Evolutionary conservation across 2,329 filamentous ascomycete genomes (phyloP).

Genomic region (Arachnomyces sp.): DNA sequence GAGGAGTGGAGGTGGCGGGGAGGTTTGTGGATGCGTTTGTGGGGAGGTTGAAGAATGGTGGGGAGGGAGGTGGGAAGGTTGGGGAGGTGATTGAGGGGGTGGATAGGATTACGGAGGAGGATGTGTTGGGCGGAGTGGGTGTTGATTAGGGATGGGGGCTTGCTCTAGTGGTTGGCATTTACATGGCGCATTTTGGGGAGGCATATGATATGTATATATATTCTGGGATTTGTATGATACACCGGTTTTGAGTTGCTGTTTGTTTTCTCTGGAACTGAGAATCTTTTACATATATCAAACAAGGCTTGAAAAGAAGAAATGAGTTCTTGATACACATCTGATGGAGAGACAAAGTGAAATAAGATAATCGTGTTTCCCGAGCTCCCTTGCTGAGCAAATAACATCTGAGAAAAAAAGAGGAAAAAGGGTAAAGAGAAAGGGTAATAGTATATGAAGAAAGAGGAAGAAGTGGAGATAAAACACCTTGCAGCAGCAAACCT

Average conservation of each 20-base stretch:
- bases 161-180: too few species aligned
- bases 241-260: not conserved
- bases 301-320: too few species aligned
- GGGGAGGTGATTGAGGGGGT: constrained; percentile 31
- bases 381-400: too few species aligned
- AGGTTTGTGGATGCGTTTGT: constrained; percentile 34
- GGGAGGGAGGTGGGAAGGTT: constrained; percentile 24
- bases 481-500: constrained; percentile 6
- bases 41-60: constrained; percentile 24
- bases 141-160: too few species aligned
- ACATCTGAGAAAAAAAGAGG: not conserved
- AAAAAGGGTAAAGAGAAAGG: not conserved
- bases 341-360: too few species aligned
- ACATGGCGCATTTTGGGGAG: too few species aligned
- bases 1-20: constrained; percentile 32
- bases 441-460: constrained; percentile 17
- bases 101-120: constrained; percentile 29
- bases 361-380: too few species aligned
- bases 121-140: constrained; percentile 16
- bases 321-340: too few species aligned
- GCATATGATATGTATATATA: too few species aligned
- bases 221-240: too few species aligned
- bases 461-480: constrained; percentile 7
- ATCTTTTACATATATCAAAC: too few species aligned
- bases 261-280: not conserved